Conservation (phyloP, 345 rosid species). For the Cardiospermum halicacabum region DNA sequence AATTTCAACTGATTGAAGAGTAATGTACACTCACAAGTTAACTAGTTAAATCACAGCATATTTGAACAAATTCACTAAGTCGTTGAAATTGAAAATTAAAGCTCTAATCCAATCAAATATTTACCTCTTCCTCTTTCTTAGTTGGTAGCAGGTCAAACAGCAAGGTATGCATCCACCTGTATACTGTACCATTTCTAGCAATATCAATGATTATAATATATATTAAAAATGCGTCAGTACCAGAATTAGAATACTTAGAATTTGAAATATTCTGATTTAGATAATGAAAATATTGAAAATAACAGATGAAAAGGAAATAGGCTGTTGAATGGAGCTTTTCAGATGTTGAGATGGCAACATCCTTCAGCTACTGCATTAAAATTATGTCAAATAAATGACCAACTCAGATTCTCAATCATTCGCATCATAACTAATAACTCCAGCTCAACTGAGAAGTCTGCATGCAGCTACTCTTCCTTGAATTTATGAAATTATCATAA, state of each 20-base stretch:
- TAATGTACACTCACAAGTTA: slow-evolving; percentile 4
- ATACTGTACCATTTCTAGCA: neutral
- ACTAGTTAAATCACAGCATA: neutral
- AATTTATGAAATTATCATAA: neutral
- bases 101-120: neutral
- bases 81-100: neutral
- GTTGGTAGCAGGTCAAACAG: neutral
- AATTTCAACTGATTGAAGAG: neutral
- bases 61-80: neutral
- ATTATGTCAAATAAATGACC: neutral
- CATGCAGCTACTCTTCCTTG: neutral
- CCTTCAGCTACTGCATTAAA: neutral
- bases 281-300: neutral
- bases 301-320: neutral
- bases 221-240: too few relatives aligned
- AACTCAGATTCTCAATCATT: neutral
- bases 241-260: neutral
- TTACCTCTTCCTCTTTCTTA: neutral
- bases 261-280: neutral
- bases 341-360: slow-evolving; percentile 20
- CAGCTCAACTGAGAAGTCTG: neutral
- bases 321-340: slow-evolving; percentile 22
- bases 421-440: neutral
- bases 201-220: neutral
- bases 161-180: neutral